Evolutionary conservation across 192 early-diverging fungal species (phyloP), one percentile per base, ranked within the genome.

Genomic region (Diversispora epigaea): DNA sequence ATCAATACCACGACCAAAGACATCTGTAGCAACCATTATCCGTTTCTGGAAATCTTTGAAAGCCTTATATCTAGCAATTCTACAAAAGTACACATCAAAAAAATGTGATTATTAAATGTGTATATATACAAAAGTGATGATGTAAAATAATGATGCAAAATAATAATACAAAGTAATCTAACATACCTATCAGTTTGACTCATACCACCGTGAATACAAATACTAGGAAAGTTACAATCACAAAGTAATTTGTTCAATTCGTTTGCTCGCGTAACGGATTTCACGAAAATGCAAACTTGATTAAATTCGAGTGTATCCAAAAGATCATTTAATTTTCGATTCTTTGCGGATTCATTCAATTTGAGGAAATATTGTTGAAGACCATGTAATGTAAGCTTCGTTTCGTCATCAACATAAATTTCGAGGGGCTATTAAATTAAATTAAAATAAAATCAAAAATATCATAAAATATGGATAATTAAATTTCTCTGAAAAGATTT

Each of bases 1-100:
- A 81, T 98, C 97, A 67, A 98, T 95, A 85, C 97, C 97, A 85
- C 97, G 95, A 12, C 96, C 96, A 85, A 98, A 95, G 71, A 98
- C 89, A 78, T 98, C 96, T 17, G 96, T 98, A 39, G 97, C 95
- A 6, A 98, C 96, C 88, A 98, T 91, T 74, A 98, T 95, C 76
- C 97, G 92, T 81, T 91, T 91, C 69, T 88, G 83, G 80, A 96
- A 96, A 79, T 94, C 90, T 89, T 98, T 98, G 90, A 98, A 98
- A 64, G 87, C 86, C 85, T 93, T 91, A 89, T 96, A 98, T 46
- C 90, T 91, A 19, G 85, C 86, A 78, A 98, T 97, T 62, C 89
- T 90, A 21, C 22, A 22, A 32, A 32, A 32, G 25, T 0, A 32
- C 2, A 2, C 25, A 32, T 32, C 25, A 32, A 32, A 32, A n/a